Evolutionary conservation across 441 rosid genomes (phyloP), one percentile per base, ranked within the genome.

Genomic region (Croton setiger): DNA sequence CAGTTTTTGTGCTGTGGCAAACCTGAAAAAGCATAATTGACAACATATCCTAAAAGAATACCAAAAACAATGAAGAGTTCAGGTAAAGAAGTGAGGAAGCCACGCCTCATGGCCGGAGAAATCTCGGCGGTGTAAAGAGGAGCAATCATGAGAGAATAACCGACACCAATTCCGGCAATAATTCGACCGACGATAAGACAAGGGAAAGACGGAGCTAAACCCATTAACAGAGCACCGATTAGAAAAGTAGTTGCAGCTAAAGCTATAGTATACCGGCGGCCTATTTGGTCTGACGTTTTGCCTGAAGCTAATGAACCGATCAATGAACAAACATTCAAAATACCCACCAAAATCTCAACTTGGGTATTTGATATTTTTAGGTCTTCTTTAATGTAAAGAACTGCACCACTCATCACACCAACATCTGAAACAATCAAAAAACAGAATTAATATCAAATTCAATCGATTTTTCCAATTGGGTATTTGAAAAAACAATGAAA

Each of bases 341-440:
- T 63, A 37, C 91, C 88, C 9, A 85, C 88, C 61, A 85, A 45
- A 10, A 86, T 60, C 60, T 88, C 83, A 4, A 77, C 78, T 63
- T 85, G 76, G 31, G 71, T 63, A 37, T 75, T 64, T 12, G 83
- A 37, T 72, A 86, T 75, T 23, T 75, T 67, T 12, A 86, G 71
- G 62, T 72, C 27, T 23, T 79, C 81, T 71, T 70, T 60, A 37
- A 88, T 83, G 70, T 52, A 80, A 4, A 86, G 58, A 54, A 70
- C 77, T 0, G 89, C 90, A 11, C 89, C 93, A 56, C 89, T 86
- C 90, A 88, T 78, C 56, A 84, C 85, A 33, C 89, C 89, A 23
- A 84, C 83, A 74, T 88, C 89, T 78, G 81, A 62, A 20, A n/a
- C n/a, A n/a, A n/a, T n/a, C 3, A 53, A 2, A 53, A 53, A n/a